Percentiles rank a stretch among this genome's conserved stretches.
These are phyloP conservation scores for Astrothelium subdiscretum DNA, from an alignment of 495 filamentous ascomycete species.

Conservation along the genomic window DNA sequence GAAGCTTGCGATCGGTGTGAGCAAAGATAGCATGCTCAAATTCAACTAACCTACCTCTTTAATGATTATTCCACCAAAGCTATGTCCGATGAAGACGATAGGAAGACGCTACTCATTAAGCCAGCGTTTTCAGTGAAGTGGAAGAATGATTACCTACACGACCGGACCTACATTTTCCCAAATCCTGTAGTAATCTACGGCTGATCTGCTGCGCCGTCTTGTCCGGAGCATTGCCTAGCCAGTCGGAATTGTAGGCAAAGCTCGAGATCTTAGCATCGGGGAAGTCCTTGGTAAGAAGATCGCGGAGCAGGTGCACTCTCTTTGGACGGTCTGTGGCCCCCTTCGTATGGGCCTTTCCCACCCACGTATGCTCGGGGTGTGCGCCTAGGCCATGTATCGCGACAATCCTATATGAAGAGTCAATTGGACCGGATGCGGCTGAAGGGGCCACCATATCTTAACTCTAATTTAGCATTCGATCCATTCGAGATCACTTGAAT, in stretches of 20 bases:
- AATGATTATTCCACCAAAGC: conserved; percentile 7
- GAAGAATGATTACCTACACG: neutral
- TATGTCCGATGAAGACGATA: conserved; percentile 7
- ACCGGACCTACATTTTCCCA: neutral
- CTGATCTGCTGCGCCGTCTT: neutral
- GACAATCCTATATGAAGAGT: conserved; percentile 3
- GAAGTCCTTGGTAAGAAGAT: neutral
- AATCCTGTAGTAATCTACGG: neutral
- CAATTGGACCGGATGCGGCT: neutral
- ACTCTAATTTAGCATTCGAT: neutral
- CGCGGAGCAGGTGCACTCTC: neutral
- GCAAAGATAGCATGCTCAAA: neutral
- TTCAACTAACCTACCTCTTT: conserved; percentile 2
- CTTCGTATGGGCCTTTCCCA: neutral
- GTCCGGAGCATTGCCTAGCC: neutral
- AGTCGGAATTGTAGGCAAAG: conserved; percentile 6
- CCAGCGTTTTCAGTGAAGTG: neutral
- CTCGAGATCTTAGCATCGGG: conserved; percentile 4
- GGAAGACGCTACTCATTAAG: neutral
- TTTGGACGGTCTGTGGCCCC: neutral
- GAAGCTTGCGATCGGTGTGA: neutral
- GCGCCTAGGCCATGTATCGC: conserved; percentile 9
- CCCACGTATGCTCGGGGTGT: conserved; percentile 7
- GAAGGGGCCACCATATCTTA: neutral
- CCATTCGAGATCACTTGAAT: neutral